Percentiles rank a stretch among this genome's conserved stretches.
Conservation (phyloP, 371 early-diverging fungal species). For the Thermomucor indicae-seudaticae region DNA sequence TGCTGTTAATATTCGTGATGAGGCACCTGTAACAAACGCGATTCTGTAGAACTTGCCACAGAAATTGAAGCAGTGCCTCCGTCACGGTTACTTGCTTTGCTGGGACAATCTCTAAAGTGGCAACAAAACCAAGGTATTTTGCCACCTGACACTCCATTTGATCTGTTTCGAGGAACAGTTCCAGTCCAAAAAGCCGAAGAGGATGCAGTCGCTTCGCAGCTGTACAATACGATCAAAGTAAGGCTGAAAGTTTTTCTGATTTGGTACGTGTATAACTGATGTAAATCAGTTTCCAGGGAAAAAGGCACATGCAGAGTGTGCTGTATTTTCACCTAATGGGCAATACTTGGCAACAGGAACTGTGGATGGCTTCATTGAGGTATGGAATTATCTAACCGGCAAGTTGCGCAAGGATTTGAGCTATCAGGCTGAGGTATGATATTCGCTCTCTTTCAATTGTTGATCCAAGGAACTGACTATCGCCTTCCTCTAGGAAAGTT, state of each 20-base stretch:
- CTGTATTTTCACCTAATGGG: conserved; percentile 83
- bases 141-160: conserved; percentile 63
- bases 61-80: conserved; percentile 80
- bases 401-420: conserved; percentile 85
- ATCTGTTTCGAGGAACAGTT: conserved; percentile 72
- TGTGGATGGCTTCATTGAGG: conserved; percentile 91
- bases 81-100: conserved; percentile 72
- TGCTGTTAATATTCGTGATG: neutral
- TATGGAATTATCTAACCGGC: conserved; percentile 91
- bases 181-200: conserved; percentile 58
- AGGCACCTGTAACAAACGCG: neutral
- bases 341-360: conserved; percentile 85
- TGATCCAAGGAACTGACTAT: too few species aligned
- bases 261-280: neutral
- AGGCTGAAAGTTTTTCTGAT: neutral
- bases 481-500: conserved; percentile 74
- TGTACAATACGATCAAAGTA: conserved; percentile 77
- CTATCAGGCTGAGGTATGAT: conserved; percentile 90
- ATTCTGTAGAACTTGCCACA: conserved; percentile 5
- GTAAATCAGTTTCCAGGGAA: conserved; percentile 73
- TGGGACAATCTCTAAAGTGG: conserved; percentile 85
- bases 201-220: conserved; percentile 64
- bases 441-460: too few species aligned
- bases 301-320: conserved; percentile 79
- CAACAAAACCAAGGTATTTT: conserved; percentile 81